Percentiles rank a stretch among this genome's conserved stretches.
These are phyloP conservation scores for Mucor irregularis DNA, from an alignment of 371 early-diverging fungal genomes.

Conservation along the genomic window DNA sequence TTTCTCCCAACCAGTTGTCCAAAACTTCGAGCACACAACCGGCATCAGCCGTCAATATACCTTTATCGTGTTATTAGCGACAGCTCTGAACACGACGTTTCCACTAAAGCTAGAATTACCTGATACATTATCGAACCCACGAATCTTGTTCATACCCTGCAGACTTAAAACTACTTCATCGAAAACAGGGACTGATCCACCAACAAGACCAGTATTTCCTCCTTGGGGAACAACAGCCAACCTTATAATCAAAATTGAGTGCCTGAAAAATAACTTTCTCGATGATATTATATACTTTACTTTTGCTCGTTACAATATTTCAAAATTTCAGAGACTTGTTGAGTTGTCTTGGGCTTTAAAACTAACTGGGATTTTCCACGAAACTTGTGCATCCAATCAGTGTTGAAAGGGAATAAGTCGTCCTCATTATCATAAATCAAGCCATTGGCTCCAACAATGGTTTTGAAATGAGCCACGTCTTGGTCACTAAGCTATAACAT, in stretches of 20 bases:
- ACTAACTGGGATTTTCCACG: slow-evolving; percentile 83
- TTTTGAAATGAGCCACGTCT: slow-evolving; percentile 64
- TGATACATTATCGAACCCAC: slow-evolving; percentile 82
- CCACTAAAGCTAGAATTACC: slow-evolving; percentile 40
- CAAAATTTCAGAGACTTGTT: slow-evolving; percentile 84
- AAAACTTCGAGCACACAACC: slow-evolving; percentile 91
- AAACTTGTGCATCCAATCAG: slow-evolving; percentile 94
- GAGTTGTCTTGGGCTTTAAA: slow-evolving; percentile 82
- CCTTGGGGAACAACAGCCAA: slow-evolving; percentile 97
- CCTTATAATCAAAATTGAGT: slow-evolving; percentile 16
- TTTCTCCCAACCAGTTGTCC: slow-evolving; percentile 84
- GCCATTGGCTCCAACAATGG: slow-evolving; percentile 54
- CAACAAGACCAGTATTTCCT: slow-evolving; percentile 93
- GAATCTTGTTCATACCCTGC: slow-evolving; percentile 78
- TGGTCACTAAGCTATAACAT: slow-evolving; percentile 42
- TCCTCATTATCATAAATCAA: slow-evolving; percentile 52
- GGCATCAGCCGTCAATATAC: slow-evolving; percentile 86
- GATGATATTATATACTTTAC: slow-evolving; percentile 36
- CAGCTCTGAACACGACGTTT: too few relatives aligned
- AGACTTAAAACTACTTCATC: slow-evolving; percentile 91
- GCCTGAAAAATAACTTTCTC: too few relatives aligned
- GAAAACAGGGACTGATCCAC: slow-evolving; percentile 92
- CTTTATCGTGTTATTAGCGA: slow-evolving; percentile 26
- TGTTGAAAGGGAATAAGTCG: slow-evolving; percentile 68
- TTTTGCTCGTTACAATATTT: slow-evolving; percentile 84